These are phyloP conservation scores for Cystoisospora suis DNA, from an alignment of 169 alveolate genomes.

Conservation along the genomic window DNA sequence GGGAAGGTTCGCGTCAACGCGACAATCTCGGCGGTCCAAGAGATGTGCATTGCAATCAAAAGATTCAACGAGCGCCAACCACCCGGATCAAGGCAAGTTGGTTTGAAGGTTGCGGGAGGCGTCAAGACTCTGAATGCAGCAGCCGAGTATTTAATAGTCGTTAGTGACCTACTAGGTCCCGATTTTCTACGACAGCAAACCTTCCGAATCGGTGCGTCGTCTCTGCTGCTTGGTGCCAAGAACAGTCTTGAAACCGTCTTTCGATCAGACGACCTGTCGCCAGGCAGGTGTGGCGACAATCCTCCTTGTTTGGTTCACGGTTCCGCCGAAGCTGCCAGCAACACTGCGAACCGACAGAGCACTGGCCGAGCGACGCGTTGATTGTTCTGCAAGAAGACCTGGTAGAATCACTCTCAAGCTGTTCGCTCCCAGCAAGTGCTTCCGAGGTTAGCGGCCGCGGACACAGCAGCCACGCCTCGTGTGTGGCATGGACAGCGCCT, in stretches of 20 bases:
- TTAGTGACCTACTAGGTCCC: constrained; percentile 59
- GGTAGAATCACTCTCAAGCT: too few relatives aligned
- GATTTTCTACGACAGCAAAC: neutral
- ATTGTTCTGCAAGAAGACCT: too few relatives aligned
- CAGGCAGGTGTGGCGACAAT: too few relatives aligned
- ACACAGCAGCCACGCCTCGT: too few relatives aligned
- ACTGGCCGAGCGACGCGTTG: too few relatives aligned
- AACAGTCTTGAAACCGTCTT: neutral
- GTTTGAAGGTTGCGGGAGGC: constrained; percentile 74
- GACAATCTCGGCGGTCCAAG: constrained; percentile 62
- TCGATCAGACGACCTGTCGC: too few relatives aligned
- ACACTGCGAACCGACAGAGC: too few relatives aligned
- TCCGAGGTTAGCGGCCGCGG: too few relatives aligned
- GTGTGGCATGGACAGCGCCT: too few relatives aligned
- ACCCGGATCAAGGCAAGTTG: constrained; percentile 36
- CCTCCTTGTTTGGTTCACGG: too few relatives aligned
- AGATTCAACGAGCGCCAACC: constrained; percentile 13
- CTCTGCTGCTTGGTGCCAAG: neutral
- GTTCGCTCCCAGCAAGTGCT: too few relatives aligned
- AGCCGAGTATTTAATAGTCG: constrained; percentile 64
- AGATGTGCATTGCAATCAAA: constrained; percentile 62
- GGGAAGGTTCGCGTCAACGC: constrained; percentile 73
- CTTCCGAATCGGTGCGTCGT: constrained; percentile 52
- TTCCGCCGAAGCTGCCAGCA: too few relatives aligned
- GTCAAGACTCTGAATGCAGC: constrained; percentile 67